Percentiles rank a stretch among this genome's conserved stretches.
phyloP scores from a whole-genome alignment of 768 basidiomycete genomes.

The Cystoderma amianthinum region DNA sequence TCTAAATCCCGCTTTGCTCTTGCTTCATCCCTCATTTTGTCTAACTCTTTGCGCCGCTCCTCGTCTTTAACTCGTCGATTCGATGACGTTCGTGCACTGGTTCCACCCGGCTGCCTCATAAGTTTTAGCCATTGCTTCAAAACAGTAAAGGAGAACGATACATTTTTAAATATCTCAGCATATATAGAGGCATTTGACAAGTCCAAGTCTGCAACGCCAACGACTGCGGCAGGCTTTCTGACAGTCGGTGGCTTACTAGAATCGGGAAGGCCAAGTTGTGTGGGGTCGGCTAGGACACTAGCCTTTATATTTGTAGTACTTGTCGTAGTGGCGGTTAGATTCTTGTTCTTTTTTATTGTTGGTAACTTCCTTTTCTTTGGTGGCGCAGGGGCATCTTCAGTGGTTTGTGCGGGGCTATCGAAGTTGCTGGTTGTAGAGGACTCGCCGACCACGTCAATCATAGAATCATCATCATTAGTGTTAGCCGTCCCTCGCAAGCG shows the following conservation, averaged over 20 bases:
- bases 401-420: slow-evolving; percentile 18
- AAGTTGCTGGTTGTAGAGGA: slow-evolving; percentile 8
- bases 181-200: slow-evolving; percentile 59
- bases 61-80: slow-evolving; percentile 51
- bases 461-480: slow-evolving; percentile 21
- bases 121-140: not conserved
- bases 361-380: slow-evolving; percentile 61
- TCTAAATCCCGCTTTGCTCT: slow-evolving; percentile 48
- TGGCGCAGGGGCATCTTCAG: slow-evolving; percentile 22
- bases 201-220: slow-evolving; percentile 53
- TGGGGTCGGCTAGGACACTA: not conserved
- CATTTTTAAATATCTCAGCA: slow-evolving; percentile 48
- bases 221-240: slow-evolving; percentile 32
- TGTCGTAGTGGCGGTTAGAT: slow-evolving; percentile 14
- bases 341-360: slow-evolving; percentile 62
- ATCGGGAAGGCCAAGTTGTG: slow-evolving; percentile 19
- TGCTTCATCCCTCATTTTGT: slow-evolving; percentile 66
- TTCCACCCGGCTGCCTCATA: slow-evolving; percentile 38
- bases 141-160: slow-evolving; percentile 1
- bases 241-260: slow-evolving; percentile 15
- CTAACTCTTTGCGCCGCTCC: slow-evolving; percentile 60
- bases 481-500: slow-evolving; percentile 13
- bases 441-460: slow-evolving; percentile 27
- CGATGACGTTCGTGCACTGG: slow-evolving; percentile 34
- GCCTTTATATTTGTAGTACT: slow-evolving; percentile 13